These are phyloP conservation scores for Blastocystis sp. DNA, from an alignment of 352 stramenopile genomes.

Conservation along the genomic window DNA sequence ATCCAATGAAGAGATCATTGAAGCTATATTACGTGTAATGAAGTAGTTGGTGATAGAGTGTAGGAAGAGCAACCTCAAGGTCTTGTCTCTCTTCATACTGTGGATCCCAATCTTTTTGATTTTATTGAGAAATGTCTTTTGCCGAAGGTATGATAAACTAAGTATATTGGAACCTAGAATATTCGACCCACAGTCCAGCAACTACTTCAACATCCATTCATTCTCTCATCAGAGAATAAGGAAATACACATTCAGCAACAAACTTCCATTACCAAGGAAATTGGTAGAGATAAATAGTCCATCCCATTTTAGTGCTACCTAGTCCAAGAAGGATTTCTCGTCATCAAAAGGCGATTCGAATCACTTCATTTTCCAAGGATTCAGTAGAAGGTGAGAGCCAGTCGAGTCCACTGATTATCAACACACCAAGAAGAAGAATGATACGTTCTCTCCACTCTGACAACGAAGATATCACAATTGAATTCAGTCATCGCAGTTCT, in stretches of 20 bases:
- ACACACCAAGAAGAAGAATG: no score
- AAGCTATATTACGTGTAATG: background rate
- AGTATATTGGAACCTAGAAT: background rate
- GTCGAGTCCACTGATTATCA: no score
- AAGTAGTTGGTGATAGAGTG: background rate
- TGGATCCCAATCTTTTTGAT: conserved; percentile 28
- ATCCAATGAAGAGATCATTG: background rate
- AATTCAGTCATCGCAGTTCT: no score
- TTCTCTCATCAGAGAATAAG: background rate
- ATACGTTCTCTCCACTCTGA: no score
- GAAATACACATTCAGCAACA: background rate
- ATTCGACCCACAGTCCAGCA: conserved; percentile 1
- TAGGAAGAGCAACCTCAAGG: conserved; percentile 37
- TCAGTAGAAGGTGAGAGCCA: background rate
- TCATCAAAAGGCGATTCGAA: background rate
- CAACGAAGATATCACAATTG: no score
- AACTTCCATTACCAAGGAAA: background rate
- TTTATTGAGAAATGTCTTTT: conserved; percentile 55
- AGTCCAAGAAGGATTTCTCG: background rate
- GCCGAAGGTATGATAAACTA: background rate
- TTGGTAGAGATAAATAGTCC: background rate
- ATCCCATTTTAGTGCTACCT: background rate
- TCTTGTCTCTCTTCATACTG: background rate
- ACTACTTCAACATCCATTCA: conserved; percentile 23
- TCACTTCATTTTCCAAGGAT: background rate